Evolutionary conservation across 2,329 filamentous ascomycete genomes (phyloP), one percentile per base, ranked within the genome.

Genomic region (Venturia asperata): DNA sequence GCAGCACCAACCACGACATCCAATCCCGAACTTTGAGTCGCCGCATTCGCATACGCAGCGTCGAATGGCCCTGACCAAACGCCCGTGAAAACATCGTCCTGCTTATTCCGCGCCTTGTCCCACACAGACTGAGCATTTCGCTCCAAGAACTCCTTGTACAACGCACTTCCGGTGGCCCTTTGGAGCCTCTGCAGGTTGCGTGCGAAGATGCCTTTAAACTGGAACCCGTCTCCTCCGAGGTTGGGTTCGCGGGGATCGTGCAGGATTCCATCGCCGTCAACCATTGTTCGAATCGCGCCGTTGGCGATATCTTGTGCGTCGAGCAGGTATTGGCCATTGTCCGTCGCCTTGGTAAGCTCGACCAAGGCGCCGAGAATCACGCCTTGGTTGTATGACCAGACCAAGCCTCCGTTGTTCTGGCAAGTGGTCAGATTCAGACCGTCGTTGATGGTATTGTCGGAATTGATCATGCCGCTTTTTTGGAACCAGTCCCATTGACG

Each of bases 201-300:
- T 19, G 84, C 79, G 68, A 90, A 89, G 43, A 90, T 79, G 3
- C 88, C 88, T 74, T 91, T 91, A 80, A 91, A 91, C 70, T 89
- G 85, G 42, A 83, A 79, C 1, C 79, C 82, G 60, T 79, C 77
- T 13, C 64, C 71, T 27, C 76, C 76, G 58, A 77, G 79, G 11
- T 73, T 66, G 2, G 72, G 72, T 64, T 76, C 74, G 66, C 73
- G 74, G 0, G 67, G 67, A 49, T 81, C 78, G 64, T 77, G 75
- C 1, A 80, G 68, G 24, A 80, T 72, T 10, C 76, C 76, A 24
- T 76, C 71, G 30, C 56, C 60, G 24, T 77, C 74, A 15, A 73
- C 72, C 13, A 80, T 74, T 9, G 71, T 69, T 0, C 62, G 21
- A 45, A 79, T 72, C 0, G 76, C 75, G 19, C 75, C 77, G 63